phyloP scores from a whole-genome alignment of 352 stramenopile genomes.

The Saprolegnia parasitica region DNA sequence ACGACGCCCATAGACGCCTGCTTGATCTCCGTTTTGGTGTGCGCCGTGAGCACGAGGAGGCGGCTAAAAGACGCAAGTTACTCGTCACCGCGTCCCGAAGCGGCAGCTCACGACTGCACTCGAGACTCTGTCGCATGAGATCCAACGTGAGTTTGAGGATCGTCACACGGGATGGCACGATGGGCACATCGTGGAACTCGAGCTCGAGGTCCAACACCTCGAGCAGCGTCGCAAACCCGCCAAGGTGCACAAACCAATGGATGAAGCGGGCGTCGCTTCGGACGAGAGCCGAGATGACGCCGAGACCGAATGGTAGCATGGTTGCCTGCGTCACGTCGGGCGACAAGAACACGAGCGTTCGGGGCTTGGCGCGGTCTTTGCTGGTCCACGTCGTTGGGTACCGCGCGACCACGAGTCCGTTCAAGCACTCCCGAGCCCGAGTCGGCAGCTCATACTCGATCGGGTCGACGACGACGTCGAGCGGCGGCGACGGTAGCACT shows the following conservation, averaged over 20 bases:
- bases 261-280: slow-evolving; percentile 8
- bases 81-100: not conserved
- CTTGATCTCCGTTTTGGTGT: slow-evolving; percentile 20
- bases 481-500: not conserved
- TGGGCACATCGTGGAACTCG: not conserved
- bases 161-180: slow-evolving; percentile 13
- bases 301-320: slow-evolving; percentile 16
- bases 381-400: slow-evolving; percentile 12
- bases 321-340: slow-evolving; percentile 5
- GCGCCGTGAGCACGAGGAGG: slow-evolving; percentile 11
- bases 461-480: not conserved
- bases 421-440: not conserved
- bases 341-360: not conserved
- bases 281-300: slow-evolving; percentile 6
- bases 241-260: slow-evolving; percentile 8
- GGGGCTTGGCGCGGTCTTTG: slow-evolving; percentile 7
- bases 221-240: slow-evolving; percentile 9
- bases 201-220: slow-evolving; percentile 23
- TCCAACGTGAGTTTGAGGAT: slow-evolving; percentile 11
- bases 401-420: not conserved
- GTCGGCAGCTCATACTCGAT: not conserved
- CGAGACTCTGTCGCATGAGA: slow-evolving; percentile 14
- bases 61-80: slow-evolving; percentile 12
- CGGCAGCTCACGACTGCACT: not conserved
- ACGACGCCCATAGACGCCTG: slow-evolving; percentile 15